A percentile compares a stretch with the other conserved stretches of the same genome.
These are phyloP conservation scores for Chaetothyriales sp. DNA, from an alignment of 2,329 filamentous ascomycete species.

Conservation along the genomic window DNA sequence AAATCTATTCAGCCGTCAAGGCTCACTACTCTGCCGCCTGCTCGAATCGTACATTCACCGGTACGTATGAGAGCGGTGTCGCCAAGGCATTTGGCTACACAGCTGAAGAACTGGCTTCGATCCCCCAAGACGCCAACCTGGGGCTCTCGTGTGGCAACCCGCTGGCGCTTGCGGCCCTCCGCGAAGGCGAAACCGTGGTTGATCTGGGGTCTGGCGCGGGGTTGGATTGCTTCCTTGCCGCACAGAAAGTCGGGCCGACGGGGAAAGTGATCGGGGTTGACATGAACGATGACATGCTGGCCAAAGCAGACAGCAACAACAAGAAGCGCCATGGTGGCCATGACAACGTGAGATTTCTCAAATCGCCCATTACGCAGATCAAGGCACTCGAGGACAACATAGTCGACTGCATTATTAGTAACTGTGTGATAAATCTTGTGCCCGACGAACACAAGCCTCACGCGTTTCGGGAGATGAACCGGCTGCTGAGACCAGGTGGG, in stretches of 20 bases:
- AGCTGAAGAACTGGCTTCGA: constrained; percentile 33
- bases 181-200: constrained; percentile 43
- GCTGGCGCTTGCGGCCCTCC: constrained; percentile 34
- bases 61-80: constrained; percentile 28
- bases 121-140: constrained; percentile 38
- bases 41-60: constrained; percentile 4
- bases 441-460: constrained; percentile 38
- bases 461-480: constrained; percentile 45
- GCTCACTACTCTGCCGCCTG: constrained; percentile 4
- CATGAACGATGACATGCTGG: constrained; percentile 49
- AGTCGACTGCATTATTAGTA: constrained; percentile 47
- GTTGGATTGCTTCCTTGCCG: constrained; percentile 44
- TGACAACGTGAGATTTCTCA: constrained; percentile 39
- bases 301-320: constrained; percentile 33
- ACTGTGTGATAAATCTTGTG: constrained; percentile 51
- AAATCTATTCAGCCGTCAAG: constrained; percentile 15
- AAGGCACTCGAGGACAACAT: constrained; percentile 26
- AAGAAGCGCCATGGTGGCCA: constrained; percentile 23
- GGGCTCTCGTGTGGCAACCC: constrained; percentile 45
- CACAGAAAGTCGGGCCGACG: constrained; percentile 34
- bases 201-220: constrained; percentile 46
- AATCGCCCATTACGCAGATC: constrained; percentile 39
- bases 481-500: constrained; percentile 44
- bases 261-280: constrained; percentile 45
- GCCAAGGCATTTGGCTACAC: constrained; percentile 43